phyloP scores from a whole-genome alignment of 2,329 filamentous ascomycete genomes.

The Aspergillus pseudoglaucus region DNA sequence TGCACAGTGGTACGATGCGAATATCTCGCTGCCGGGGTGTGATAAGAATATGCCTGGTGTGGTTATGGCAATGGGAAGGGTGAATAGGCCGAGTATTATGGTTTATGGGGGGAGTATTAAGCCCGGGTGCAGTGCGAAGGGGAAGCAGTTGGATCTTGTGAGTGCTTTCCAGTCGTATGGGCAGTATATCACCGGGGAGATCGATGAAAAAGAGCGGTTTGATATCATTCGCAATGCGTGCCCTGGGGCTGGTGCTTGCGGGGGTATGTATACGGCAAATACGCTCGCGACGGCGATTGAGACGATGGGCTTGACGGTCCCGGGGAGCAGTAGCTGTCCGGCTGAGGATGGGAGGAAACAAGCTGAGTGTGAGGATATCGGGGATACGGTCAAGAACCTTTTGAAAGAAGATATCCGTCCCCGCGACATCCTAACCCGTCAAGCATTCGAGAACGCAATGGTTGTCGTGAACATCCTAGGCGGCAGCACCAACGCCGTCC shows the following conservation, averaged over 20 bases:
- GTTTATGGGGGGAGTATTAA: slow-evolving; percentile 90
- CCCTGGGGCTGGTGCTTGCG: slow-evolving; percentile 72
- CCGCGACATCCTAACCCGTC: slow-evolving; percentile 65
- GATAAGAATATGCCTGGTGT: slow-evolving; percentile 98
- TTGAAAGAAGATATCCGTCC: slow-evolving; percentile 67
- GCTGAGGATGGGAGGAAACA: slow-evolving; percentile 63
- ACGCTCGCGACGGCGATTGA: slow-evolving; percentile 65
- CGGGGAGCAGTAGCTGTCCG: slow-evolving; percentile 68
- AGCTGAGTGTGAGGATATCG: slow-evolving; percentile 62
- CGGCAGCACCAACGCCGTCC: slow-evolving; percentile 73
- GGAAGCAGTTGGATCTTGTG: slow-evolving; percentile 75
- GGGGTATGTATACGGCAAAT: slow-evolving; percentile 72
- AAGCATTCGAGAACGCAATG: slow-evolving; percentile 77
- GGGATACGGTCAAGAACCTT: slow-evolving; percentile 62
- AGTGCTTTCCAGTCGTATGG: slow-evolving; percentile 95
- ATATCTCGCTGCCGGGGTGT: slow-evolving; percentile 88
- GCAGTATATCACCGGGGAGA: slow-evolving; percentile 58
- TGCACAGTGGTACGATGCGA: slow-evolving; percentile 94
- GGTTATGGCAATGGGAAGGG: slow-evolving; percentile 80
- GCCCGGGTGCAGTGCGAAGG: slow-evolving; percentile 67
- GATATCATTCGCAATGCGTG: slow-evolving; percentile 39
- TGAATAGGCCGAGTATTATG: slow-evolving; percentile 89
- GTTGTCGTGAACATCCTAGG: slow-evolving; percentile 69
- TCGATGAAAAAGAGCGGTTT: slow-evolving; percentile 8
- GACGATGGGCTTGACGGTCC: slow-evolving; percentile 64